Evolutionary conservation across 1,284 basidiomycete species (phyloP), one percentile per base, ranked within the genome.

Genomic region (Cryptococcus wingfieldii): DNA sequence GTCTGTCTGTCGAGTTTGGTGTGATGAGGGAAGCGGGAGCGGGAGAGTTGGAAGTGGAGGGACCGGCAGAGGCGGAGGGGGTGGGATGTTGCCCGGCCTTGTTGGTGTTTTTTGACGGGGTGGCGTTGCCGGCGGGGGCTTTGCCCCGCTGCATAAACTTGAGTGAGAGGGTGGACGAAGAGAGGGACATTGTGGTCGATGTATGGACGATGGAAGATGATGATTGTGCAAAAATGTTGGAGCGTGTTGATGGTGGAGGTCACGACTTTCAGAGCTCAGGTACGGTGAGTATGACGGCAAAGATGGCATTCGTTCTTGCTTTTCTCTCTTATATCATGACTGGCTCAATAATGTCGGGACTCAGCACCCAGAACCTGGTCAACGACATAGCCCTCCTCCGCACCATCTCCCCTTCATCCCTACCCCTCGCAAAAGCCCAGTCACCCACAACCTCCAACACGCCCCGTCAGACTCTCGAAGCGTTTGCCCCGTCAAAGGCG

Each of bases 71-170:
- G 1, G 57, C 27, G 1, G 56, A 46, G 13, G 56, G 34, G 18
- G 48, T n/a, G 4, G 56, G 25, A 47, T 57, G 28, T 14, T 46
- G 37, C 23, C 54, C 19, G 38, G 55, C 37, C 3, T 46, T 41
- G 19, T 34, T 37, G 14, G 45, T 19, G 31, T 34, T 34, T 10
- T 34, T 13, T 42, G 31, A 14, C 47, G 46, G 4, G 28, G 56
- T 47, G 42, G 56, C 37, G 13, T 34, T 27, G 44, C 55, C 51
- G 25, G 53, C 51, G 7, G 60, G 61, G 42, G 70, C 71, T n/a
- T 64, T 55, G 9, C 68, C 74, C 13, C 74, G 64, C 61, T 76
- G 74, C 74, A 76, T 76, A 53, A 76, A 76, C 56, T 76, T 76
- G 38, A 76, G 67, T 46, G 74, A 74, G 38, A 72, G 65, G 9